A percentile compares a stretch with the other conserved stretches of the same genome.
phyloP scores from a whole-genome alignment of 306 rosid genomes.

The Alnus rubra region DNA sequence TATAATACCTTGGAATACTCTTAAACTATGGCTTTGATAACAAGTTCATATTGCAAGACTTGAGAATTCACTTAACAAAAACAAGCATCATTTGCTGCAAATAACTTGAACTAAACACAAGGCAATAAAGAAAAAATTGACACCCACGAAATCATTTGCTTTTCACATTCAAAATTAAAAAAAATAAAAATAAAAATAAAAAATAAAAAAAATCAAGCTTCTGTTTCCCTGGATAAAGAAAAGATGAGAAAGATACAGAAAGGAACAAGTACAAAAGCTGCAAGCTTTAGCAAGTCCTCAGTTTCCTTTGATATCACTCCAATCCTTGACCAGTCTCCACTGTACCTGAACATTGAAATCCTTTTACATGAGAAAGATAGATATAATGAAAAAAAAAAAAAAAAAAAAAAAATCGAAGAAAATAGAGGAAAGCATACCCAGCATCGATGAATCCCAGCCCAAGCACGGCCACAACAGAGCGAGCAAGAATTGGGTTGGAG shows the following conservation, averaged over 20 bases:
- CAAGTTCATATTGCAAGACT: too few species aligned
- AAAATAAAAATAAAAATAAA: neutral
- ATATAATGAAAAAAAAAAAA: neutral
- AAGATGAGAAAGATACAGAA: constrained; percentile 59
- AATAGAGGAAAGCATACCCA: constrained; percentile 43
- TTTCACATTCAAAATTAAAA: constrained; percentile 11
- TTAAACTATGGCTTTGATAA: too few species aligned
- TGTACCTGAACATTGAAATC: constrained; percentile 59
- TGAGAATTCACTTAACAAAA: too few species aligned
- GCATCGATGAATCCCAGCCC: constrained; percentile 86
- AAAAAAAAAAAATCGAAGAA: neutral
- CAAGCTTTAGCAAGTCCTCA: constrained; percentile 64
- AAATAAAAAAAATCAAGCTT: constrained; percentile 23
- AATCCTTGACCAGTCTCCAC: constrained; percentile 96
- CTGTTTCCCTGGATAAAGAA: constrained; percentile 33
- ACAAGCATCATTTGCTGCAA: too few species aligned
- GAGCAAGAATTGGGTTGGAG: constrained; percentile 51
- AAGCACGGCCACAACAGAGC: constrained; percentile 55
- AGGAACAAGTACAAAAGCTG: constrained; percentile 75
- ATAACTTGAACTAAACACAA: neutral
- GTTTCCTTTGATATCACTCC: constrained; percentile 68
- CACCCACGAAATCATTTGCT: neutral
- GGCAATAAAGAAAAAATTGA: neutral
- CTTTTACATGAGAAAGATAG: neutral
- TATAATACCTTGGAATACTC: too few species aligned